Base-by-base conservation (phyloP, 345 rosid species). In the Eucalyptus microcorys region DNA sequence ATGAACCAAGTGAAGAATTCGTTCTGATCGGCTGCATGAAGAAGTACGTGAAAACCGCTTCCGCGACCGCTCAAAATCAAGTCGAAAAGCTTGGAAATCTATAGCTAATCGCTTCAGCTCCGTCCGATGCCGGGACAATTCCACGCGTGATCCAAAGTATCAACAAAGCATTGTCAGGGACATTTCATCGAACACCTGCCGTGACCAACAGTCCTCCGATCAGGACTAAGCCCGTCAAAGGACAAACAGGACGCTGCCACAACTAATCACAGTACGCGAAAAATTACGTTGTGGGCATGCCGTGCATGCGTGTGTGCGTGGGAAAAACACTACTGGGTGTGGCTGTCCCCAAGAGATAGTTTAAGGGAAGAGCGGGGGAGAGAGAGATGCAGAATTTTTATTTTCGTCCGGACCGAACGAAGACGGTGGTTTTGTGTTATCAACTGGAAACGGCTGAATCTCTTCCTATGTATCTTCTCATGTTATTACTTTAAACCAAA, bases 161-260 rank as follows among this genome's bases (percentile, higher is more conserved):
- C 27, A 40, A 76, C 83, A 21, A 10, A 37, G 83, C 45, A 40
- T 21, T 19, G 45, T 21, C 26, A 37, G 8, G 19, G 83, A 4
- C 83, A 76, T 37, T 76, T 76, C 83, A 76, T 76, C 83, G 83
- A 76, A 76, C 83, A 76, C 83, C 83, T 37, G 45, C 47, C 47
- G 83, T 76, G 83, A 76, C 83, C 22, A 76, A 37, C 4, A 21
- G 83, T 76, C 45, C 47, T 37, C 47, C 11, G 27, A 19, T 37
- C 27, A 71, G 45, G 26, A 37, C 22, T 21, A 37, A 71, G 22
- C 45, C 83, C 83, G 12, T 71, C 27, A 10, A 71, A 71, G 27
- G 26, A 37, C 45, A 19, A 37, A 6, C 47, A 19, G 5, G 47
- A 21, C 83, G 83, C 47, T 19, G 83, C 83, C 12, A 76, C 45